Evolutionary conservation across 2,329 filamentous ascomycete species (phyloP).

Genomic region (Colletotrichum tabaci): DNA sequence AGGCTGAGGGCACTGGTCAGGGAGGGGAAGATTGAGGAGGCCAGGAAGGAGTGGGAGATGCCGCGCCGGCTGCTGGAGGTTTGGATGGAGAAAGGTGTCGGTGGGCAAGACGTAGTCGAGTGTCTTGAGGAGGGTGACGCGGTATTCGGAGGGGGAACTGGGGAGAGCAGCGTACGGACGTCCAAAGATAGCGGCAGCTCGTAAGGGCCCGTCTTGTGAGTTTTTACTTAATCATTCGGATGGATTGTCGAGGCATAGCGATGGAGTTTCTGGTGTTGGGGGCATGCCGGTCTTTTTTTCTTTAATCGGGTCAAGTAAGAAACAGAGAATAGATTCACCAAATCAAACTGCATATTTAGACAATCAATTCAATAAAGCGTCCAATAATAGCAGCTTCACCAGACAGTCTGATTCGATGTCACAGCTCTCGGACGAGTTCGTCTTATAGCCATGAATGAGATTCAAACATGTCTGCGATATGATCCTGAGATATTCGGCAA

Average conservation of each 20-base stretch:
- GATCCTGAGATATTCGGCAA: neutral
- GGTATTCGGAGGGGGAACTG: constrained; percentile 53
- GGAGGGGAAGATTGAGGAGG: constrained; percentile 73
- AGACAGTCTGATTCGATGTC: neutral
- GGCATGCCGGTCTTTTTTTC: neutral
- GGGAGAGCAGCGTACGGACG: constrained; percentile 33
- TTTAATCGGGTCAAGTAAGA: neutral
- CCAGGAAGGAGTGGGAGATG: constrained; percentile 70
- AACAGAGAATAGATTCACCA: neutral
- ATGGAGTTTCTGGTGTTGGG: constrained; percentile 30
- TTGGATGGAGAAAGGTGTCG: constrained; percentile 70
- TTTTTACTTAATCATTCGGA: neutral
- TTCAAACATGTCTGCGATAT: neutral
- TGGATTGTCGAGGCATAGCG: constrained; percentile 25
- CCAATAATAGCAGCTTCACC: neutral
- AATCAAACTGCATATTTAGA: neutral
- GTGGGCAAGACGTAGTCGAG: constrained; percentile 67
- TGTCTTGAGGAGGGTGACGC: constrained; percentile 70
- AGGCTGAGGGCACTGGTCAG: constrained; percentile 71
- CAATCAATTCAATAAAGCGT: neutral
- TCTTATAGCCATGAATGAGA: too few species aligned
- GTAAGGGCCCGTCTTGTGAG: neutral
- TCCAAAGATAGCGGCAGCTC: constrained; percentile 42
- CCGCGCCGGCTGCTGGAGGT: constrained; percentile 65
- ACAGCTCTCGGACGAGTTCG: neutral